A percentile compares a stretch with the other conserved stretches of the same genome.
These are phyloP conservation scores for Platanus orientalis DNA, from an alignment of 164 flowering plant genomes.

Conservation along the genomic window DNA sequence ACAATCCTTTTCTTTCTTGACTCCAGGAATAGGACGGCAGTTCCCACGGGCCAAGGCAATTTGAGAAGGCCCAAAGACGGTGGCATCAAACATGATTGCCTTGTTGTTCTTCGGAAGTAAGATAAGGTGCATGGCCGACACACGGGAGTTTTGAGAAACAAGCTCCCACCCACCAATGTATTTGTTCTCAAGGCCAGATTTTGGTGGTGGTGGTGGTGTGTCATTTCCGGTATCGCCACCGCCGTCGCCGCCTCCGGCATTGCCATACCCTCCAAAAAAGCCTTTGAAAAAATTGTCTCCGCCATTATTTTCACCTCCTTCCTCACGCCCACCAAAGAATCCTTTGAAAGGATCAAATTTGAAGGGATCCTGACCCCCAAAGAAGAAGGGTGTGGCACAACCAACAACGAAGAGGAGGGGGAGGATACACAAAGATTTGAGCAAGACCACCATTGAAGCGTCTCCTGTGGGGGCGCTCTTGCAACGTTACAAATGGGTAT, in stretches of 20 bases:
- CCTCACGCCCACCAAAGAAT: too few relatives aligned
- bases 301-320: too few relatives aligned
- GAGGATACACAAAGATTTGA: constrained; percentile 24
- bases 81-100: constrained; percentile 58
- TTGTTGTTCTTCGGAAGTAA: constrained; percentile 46
- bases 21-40: constrained; percentile 26
- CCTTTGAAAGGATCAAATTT: too few relatives aligned
- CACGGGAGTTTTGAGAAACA: constrained; percentile 33
- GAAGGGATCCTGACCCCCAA: neutral
- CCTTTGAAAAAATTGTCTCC: too few relatives aligned
- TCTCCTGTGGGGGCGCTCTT: neutral
- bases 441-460: constrained; percentile 28
- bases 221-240: too few relatives aligned
- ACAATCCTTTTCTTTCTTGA: constrained; percentile 38
- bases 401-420: constrained; percentile 20
- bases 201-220: too few relatives aligned
- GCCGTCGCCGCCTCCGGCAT: too few relatives aligned
- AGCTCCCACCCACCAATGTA: constrained; percentile 55
- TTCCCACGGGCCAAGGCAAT: constrained; percentile 21
- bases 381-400: constrained; percentile 2
- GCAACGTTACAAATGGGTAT: neutral
- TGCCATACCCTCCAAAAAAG: too few relatives aligned
- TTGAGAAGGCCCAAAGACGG: constrained; percentile 42
- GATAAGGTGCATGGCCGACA: constrained; percentile 67
- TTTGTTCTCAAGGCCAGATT: constrained; percentile 7